Evolutionary conservation across 768 basidiomycete species (phyloP).

Genomic region (Boletales sp.): DNA sequence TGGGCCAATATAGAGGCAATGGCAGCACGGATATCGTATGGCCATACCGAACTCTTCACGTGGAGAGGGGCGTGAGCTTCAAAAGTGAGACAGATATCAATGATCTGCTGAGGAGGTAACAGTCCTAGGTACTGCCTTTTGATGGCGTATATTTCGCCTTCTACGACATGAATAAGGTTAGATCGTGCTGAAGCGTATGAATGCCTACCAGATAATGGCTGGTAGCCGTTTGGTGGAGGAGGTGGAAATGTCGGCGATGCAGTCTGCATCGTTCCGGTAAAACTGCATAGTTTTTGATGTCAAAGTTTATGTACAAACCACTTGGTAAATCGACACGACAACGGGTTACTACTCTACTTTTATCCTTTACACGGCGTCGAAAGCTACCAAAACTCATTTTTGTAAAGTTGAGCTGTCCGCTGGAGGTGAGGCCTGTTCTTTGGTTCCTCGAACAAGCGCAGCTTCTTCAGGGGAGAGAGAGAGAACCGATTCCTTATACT

Average conservation of each 20-base stretch:
- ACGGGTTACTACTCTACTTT: too few relatives aligned
- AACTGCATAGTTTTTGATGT: conserved; percentile 71
- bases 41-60: conserved; percentile 68
- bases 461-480: conserved; percentile 57
- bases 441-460: conserved; percentile 18
- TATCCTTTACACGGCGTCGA: too few relatives aligned
- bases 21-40: conserved; percentile 60
- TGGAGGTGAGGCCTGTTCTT: neutral
- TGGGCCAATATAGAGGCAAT: conserved; percentile 48
- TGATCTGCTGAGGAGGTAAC: conserved; percentile 65
- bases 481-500: conserved; percentile 50
- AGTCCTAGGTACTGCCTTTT: conserved; percentile 71
- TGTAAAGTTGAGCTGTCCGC: neutral
- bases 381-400: too few relatives aligned
- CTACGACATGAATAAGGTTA: conserved; percentile 22
- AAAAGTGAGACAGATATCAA: conserved; percentile 74
- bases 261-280: conserved; percentile 58
- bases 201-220: conserved; percentile 35
- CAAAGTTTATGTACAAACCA: conserved; percentile 47
- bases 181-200: conserved; percentile 20
- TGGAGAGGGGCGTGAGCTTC: conserved; percentile 66
- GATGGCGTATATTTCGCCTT: conserved; percentile 50
- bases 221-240: conserved; percentile 34
- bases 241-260: conserved; percentile 37
- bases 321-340: neutral